Evolutionary conservation across 495 filamentous ascomycete genomes (phyloP).

Genomic region (Evernia prunastri): DNA sequence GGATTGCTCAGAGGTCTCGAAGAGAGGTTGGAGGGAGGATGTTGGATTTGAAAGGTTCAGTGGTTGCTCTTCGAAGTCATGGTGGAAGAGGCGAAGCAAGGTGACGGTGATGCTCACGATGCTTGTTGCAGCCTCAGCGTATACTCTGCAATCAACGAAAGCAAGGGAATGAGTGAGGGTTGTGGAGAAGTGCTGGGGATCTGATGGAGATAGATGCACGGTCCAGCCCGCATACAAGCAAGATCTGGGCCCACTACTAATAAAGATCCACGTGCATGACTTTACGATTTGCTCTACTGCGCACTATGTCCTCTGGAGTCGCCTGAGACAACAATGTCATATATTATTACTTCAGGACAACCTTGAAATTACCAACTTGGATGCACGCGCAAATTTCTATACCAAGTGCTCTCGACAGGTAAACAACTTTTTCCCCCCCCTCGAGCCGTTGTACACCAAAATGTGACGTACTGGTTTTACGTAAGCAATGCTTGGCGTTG

Average conservation of each 20-base stretch:
- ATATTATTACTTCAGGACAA: not conserved
- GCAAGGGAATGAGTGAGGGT: not conserved
- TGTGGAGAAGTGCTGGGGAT: not conserved
- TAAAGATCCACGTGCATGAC: not conserved
- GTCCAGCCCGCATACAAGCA: not conserved
- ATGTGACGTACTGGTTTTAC: constrained; percentile 16
- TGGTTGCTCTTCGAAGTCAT: constrained; percentile 6
- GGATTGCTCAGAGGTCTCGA: not conserved
- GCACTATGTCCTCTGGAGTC: not conserved
- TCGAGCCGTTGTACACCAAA: too few species aligned
- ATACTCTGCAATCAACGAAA: not conserved
- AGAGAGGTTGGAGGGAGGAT: not conserved
- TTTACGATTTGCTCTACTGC: not conserved
- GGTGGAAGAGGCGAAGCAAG: constrained; percentile 14
- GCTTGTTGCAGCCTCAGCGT: not conserved
- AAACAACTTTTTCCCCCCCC: too few species aligned
- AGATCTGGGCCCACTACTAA: not conserved
- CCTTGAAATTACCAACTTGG: not conserved
- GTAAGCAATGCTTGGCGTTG: constrained; percentile 10
- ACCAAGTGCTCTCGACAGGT: not conserved
- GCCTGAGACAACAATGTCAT: not conserved
- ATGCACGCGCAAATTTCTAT: not conserved
- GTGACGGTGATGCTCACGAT: constrained; percentile 14
- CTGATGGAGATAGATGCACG: not conserved
- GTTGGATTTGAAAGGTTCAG: not conserved